Base-by-base conservation (phyloP, 768 basidiomycete species). In the Pisolithus tinctorius region DNA sequence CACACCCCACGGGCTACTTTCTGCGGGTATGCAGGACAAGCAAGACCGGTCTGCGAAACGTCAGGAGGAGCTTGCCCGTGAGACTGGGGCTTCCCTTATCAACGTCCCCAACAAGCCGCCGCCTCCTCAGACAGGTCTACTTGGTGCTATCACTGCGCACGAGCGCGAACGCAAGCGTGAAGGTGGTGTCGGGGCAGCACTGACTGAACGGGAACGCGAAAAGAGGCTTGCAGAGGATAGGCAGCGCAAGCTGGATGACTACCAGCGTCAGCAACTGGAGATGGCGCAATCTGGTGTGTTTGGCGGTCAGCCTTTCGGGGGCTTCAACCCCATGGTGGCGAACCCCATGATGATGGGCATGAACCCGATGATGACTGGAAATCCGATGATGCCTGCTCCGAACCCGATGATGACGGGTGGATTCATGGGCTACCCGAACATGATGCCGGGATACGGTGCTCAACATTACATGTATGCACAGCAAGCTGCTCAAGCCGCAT, bases 21-120 rank as follows among this genome's bases (percentile, higher is more conserved):
- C 93, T 52, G 92, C 93, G 49, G 96, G 96, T 36, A 75, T 98
- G 57, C 91, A 95, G 62, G 94, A 97, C 65, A 92, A 92, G 66
- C 86, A 94, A 65, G 93, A 96, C 63, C 82, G 95, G 34, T 96
- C 93, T 29, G 96, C 96, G 2, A 94, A 94, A 68, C 79, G 86
- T 48, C 93, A 97, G 61, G 95, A 99, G 66, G 91, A 96, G 66
- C 70, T 90, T 10, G 96, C 96, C 9, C 78, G 94, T 34, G 94
- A 96, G 70, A 84, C 78, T 6, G 96, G 96, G 27, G 88, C 82
- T 14, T 92, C 93, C 4, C 78, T 98, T 48, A 84, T 98, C 72
- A 94, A 95, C 65, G 91, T 99, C n/a, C 92, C 91, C 4, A 82
- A 84, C 62, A 95, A 95, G 64, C 93, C 94, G 0, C 93, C 91